Evolutionary conservation across 768 basidiomycete genomes (phyloP), one percentile per base, ranked within the genome.

Genomic region (Dacryopinax spathularia): DNA sequence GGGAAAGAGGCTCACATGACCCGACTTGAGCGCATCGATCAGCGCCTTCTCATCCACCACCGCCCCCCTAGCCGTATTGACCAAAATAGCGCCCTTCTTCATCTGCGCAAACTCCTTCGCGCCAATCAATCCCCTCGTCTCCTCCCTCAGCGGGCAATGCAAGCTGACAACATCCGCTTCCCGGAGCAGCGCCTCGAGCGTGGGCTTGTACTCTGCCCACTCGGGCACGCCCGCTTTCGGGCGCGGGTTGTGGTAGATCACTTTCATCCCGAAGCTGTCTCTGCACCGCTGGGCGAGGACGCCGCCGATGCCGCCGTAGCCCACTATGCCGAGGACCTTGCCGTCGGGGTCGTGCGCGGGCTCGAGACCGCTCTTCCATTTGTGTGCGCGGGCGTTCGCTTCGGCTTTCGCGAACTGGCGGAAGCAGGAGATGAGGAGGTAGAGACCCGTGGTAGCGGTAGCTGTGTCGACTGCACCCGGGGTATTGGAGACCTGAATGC

Each of bases 61-160:
- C 70, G 88, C 93, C 12, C 93, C 93, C n/a, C 93, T 77, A 22
- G 91, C 90, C 1, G 91, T 93, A 73, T 93, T 93, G 65, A 93
- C 81, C 69, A 94, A 81, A 62, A 91, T 80, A 1, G 84, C 80
- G 3, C 88, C 88, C 43, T 80, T 82, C 76, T 88, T 93, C 77
- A 95, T 77, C 68, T 79, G 77, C 60, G 86, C 77, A 63, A 95
- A 90, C 79, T 84, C 83, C 68, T 80, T 82, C 72, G 89, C 87
- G 12, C 84, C 84, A 0, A 93, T 84, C 9, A 88, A 73, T 1
- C 85, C 84, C 35, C 84, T 80, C 10, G 91, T 97, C 25, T 90
- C 84, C 16, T 77, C 70, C 60, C 84, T 81, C 43, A 95, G 76
- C 0, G 94, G 94, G 13, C 93, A 83, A 72, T 92, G 88, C 27